These are phyloP conservation scores for Petasospora rhodanensis DNA, from an alignment of 1,139 yeast species.

Conservation along the genomic window DNA sequence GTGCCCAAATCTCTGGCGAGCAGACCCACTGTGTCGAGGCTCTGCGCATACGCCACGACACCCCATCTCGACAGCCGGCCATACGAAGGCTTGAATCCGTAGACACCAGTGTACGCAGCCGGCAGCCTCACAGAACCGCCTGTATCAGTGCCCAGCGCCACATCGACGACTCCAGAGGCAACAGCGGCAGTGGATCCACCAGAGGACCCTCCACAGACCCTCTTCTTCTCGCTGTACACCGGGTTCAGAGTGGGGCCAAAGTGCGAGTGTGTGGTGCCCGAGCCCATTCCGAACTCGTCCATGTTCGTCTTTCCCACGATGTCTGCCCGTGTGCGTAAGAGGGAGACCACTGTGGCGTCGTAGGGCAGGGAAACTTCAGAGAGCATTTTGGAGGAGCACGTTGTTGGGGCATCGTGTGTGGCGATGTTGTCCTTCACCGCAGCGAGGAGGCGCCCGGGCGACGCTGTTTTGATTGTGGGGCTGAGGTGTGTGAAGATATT, in stretches of 20 bases:
- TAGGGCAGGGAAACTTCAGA: conserved; percentile 65
- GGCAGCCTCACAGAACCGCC: conserved; percentile 96
- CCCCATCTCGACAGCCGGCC: conserved; percentile 93
- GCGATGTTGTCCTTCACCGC: conserved; percentile 79
- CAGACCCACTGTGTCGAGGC: conserved; percentile 91
- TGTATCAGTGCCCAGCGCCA: conserved; percentile 88
- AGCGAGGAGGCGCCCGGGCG: no score
- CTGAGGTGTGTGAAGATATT: conserved; percentile 7
- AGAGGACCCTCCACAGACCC: conserved; percentile 84
- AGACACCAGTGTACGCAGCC: conserved; percentile 76
- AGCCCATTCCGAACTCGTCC: conserved; percentile 99
- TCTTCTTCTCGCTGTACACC: conserved; percentile 29
- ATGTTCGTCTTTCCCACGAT: conserved; percentile 84
- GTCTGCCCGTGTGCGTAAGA: no score
- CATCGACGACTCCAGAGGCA: conserved; percentile 61
- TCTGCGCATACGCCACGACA: conserved; percentile 87
- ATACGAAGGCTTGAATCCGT: conserved; percentile 90
- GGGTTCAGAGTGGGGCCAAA: conserved; percentile 77
- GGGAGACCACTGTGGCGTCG: conserved; percentile 66
- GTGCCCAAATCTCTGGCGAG: conserved; percentile 45
- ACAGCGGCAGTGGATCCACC: conserved; percentile 97
- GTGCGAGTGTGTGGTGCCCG: conserved; percentile 51
- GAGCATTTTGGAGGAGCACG: conserved; percentile 70
- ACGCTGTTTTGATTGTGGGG: conserved; percentile 27
- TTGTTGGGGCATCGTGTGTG: conserved; percentile 59